These are phyloP conservation scores for Aureobasidium sp. DNA, from an alignment of 2,329 filamentous ascomycete genomes.

Conservation along the genomic window DNA sequence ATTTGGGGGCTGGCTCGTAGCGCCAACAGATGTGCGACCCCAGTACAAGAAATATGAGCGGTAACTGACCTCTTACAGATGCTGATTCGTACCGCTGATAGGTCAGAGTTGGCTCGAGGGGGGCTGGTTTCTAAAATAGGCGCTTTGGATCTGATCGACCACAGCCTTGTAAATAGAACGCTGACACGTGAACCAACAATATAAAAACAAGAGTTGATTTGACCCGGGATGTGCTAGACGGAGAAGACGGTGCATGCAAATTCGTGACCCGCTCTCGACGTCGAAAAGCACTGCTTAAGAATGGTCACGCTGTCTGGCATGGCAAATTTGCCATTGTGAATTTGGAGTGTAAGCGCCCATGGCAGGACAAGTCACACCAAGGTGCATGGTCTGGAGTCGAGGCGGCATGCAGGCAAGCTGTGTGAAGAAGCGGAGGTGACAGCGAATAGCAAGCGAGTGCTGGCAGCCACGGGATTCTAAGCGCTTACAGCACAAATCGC, in stretches of 20 bases:
- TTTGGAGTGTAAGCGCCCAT: conserved; percentile 1
- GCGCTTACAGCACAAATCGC: conserved; percentile 9
- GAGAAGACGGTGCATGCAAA: neutral
- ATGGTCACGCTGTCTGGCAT: neutral
- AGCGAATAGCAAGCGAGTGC: conserved; percentile 4
- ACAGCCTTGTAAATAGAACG: neutral
- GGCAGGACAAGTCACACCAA: conserved; percentile 5
- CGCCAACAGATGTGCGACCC: conserved; percentile 10
- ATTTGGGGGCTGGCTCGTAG: conserved; percentile 1
- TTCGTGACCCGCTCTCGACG: neutral
- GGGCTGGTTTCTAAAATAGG: conserved; percentile 7
- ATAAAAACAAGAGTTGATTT: neutral
- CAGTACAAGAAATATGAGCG: conserved; percentile 3
- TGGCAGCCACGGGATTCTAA: conserved; percentile 1
- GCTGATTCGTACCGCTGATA: neutral
- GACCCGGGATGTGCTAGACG: neutral
- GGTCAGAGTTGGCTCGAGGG: neutral
- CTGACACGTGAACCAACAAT: neutral
- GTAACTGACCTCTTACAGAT: conserved; percentile 7
- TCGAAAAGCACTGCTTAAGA: neutral
- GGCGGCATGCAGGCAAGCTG: neutral
- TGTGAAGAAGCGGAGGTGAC: conserved; percentile 1
- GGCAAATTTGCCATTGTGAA: neutral
- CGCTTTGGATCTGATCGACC: conserved; percentile 2
- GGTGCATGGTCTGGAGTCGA: neutral